Base-by-base conservation (phyloP, 2,329 filamentous ascomycete genomes). In the Diaporthe sp. region DNA sequence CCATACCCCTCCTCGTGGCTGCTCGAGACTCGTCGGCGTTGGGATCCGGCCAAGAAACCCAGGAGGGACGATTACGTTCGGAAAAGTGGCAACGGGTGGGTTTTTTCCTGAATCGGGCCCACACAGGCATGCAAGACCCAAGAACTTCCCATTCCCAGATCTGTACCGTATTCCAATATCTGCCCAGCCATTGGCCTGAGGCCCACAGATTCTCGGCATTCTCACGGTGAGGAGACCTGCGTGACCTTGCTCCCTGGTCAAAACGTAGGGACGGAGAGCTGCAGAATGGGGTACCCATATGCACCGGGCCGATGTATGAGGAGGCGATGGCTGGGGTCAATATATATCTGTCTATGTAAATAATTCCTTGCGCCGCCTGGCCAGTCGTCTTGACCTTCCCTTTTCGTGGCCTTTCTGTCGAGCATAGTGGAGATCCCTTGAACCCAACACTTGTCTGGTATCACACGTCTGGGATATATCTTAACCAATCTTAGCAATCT, bases 191-290 rank as follows among this genome's bases (percentile, higher is more conserved):
- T 72, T 72, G 70, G 70, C 15, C 33, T 19, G 12, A 9, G 70
- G 25, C 57, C 70, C 70, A 64, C 57, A 55, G 67, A 52, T 50
- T 72, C 54, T 64, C 70, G 64, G 64, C n/a, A 68, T 72, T 28
- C 35, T 72, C 38, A 72, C 45, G 57, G 58, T 40, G 55, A 72
- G 57, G 15, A 72, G 52, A 47, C 45, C 30, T 19, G 45, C 40
- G 19, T 54, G 69, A 64, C 57, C 42, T 60, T 60, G 55, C 55
- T 61, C 33, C 69, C 33, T 30, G 69, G 30, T 66, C 47, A 57
- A 35, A 50, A 54, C n/a, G 45, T 40, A 54, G 50, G 47, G 77
- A 76, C 76, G 75, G 74, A 74, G 74, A 76, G 71, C 52, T 73
- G 67, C 75, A 72, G 35, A 6, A 61, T 55, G 57, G 57, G 70